These are phyloP conservation scores for Cytospora piceae DNA, from an alignment of 2,329 filamentous ascomycete genomes.

Conservation along the genomic window DNA sequence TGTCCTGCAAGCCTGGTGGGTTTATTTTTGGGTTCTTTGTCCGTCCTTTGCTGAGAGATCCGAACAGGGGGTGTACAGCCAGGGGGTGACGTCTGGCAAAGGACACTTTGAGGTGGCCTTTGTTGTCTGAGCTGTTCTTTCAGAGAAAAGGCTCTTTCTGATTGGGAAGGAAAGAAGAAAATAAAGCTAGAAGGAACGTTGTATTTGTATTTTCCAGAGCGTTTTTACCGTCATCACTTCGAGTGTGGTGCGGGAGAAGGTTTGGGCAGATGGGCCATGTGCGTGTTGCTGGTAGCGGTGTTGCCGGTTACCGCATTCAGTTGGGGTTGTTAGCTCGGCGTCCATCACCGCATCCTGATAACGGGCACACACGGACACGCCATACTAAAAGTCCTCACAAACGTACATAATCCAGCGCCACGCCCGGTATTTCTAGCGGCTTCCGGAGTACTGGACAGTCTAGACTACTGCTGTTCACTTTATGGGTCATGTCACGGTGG, in stretches of 20 bases:
- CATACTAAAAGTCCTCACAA: constrained; percentile 18
- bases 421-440: constrained; percentile 23
- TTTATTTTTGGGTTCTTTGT: constrained; percentile 33
- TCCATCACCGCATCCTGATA: constrained; percentile 27
- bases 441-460: constrained; percentile 14
- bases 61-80: constrained; percentile 26
- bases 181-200: constrained; percentile 21
- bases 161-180: constrained; percentile 22
- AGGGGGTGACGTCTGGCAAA: constrained; percentile 21
- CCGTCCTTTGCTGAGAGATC: constrained; percentile 25
- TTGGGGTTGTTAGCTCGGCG: constrained; percentile 20
- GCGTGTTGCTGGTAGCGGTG: constrained; percentile 30
- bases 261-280: constrained; percentile 24
- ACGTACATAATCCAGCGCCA: constrained; percentile 17
- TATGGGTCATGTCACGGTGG: constrained; percentile 27
- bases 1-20: constrained; percentile 26
- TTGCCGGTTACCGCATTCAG: constrained; percentile 32
- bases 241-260: constrained; percentile 21
- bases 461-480: constrained; percentile 4
- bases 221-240: constrained; percentile 17
- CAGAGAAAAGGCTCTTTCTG: constrained; percentile 4
- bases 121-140: constrained; percentile 28
- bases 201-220: constrained; percentile 31
- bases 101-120: constrained; percentile 26
- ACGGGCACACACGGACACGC: constrained; percentile 12